Evolutionary conservation across 805 yeast genomes (phyloP).

Genomic region (Candida dendrica): DNA sequence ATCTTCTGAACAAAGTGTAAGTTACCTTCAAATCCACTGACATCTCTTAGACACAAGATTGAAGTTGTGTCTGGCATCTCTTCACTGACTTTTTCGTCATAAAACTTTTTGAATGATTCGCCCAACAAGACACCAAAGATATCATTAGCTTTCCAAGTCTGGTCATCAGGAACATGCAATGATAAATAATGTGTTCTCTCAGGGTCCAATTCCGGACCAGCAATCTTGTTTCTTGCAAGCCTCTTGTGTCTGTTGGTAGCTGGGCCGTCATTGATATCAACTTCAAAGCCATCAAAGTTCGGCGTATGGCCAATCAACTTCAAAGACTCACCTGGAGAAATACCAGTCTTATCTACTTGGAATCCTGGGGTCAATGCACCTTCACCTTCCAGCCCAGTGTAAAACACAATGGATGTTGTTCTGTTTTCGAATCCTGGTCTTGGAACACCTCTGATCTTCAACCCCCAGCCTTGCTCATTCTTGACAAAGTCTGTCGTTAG

Average conservation of each 20-base stretch:
- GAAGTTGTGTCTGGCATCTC: constrained; percentile 32
- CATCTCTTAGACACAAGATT: constrained; percentile 47
- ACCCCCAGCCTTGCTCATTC: constrained; percentile 71
- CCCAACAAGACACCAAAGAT: constrained; percentile 62
- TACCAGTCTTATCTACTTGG: constrained; percentile 20
- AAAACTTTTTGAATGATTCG: constrained; percentile 52
- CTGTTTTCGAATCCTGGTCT: constrained; percentile 38
- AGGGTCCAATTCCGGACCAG: constrained; percentile 46
- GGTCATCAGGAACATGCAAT: constrained; percentile 61
- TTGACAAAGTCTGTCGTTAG: constrained; percentile 73
- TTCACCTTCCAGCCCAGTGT: constrained; percentile 67
- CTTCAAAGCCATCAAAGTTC: constrained; percentile 59
- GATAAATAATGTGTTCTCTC: constrained; percentile 57
- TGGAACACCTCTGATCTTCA: constrained; percentile 63
- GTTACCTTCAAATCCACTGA: constrained; percentile 61
- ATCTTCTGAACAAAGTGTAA: constrained; percentile 73
- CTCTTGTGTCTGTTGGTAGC: constrained; percentile 36
- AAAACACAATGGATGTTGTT: constrained; percentile 65
- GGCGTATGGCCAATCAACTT: constrained; percentile 45
- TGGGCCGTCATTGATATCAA: constrained; percentile 54
- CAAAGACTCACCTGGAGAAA: constrained; percentile 27
- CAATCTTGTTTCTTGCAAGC: constrained; percentile 19
- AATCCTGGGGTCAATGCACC: constrained; percentile 37
- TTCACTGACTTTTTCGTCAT: constrained; percentile 13
- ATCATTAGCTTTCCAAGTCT: constrained; percentile 74